Evolutionary conservation across 1,284 basidiomycete species (phyloP), one percentile per base, ranked within the genome.

Genomic region (Chalciporus piperatoides): DNA sequence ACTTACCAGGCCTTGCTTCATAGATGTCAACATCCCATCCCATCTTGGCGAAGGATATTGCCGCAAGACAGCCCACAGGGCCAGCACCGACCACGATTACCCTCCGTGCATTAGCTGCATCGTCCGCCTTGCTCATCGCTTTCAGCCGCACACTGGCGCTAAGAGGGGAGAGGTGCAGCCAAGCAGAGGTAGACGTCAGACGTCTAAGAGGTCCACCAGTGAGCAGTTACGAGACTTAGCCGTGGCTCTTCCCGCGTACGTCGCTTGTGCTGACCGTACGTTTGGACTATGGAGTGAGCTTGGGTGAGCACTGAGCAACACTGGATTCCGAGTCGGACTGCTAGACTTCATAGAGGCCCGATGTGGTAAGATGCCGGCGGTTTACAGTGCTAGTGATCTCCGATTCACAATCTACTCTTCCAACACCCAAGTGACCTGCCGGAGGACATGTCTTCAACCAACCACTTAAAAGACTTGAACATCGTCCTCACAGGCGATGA

Each of bases 11-110:
- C 57, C 94, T 80, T 44, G 80, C 80, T 72, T 99, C 96, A 71
- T 90, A 94, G n/a, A 98, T 66, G 57, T 88, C 83, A 41, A 98
- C 94, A 37, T 75, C 60, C 91, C 93, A 99, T 33, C 95, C 95
- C 60, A 82, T 79, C 60, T 90, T 87, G 42, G 92, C 88, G 40
- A 99, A 78, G 42, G 88, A 83, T 41, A 96, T 79, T 4, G 94
- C 94, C 14, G 89, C 80, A 14, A 98, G 84, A 64, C 94, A 95
- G 30, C 96, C 96, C 5, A 99, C 96, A 8, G 96, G 94, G 0
- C 96, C 96, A 41, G 88, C 96, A 38, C 96, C 96, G 21, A 86
- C 78, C 42, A 90, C 72, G 41, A 84, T 72, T 17, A 75, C 83
- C 58, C 77, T 81, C 33, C 74, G 68, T 32, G 57, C 44, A 8